Evolutionary conservation across 2,329 filamentous ascomycete species (phyloP), one percentile per base, ranked within the genome.

Genomic region (Aspergillus sp.): DNA sequence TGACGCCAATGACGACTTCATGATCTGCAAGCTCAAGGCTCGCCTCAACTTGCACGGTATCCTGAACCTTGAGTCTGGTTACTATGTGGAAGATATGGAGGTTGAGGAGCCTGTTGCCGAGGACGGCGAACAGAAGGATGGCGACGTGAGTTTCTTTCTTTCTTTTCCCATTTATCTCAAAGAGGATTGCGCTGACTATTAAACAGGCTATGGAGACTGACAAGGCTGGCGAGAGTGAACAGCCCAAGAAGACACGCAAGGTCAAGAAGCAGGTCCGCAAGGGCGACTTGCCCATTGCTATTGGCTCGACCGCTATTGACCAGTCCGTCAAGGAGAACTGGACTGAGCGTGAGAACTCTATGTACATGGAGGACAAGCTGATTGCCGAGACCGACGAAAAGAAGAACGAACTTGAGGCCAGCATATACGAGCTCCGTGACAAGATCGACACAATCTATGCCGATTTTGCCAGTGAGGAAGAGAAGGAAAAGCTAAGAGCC

Each of bases 11-110:
- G 88, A 94, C 50, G 93, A 97, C 67, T 98, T 97, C 71, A 97
- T 98, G 91, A 94, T 97, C 63, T 98, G 93, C 85, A 98, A 98
- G 77, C 83, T 98, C 52, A 97, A 97, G 81, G 91, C 93, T 42
- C 84, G 93, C 54, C 81, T 98, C 47, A 98, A 98, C 74, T 81
- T 97, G 54, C 90, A 97, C 74, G 93, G 93, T 69, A 81, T 98
- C 49, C 77, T 98, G 56, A 97, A 97, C 66, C 86, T 98, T 34
- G 93, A 98, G 76, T 90, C 83, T 53, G 93, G 90, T 51, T 98
- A 98, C 77, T 97, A 88, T 62, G 93, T 98, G 45, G 93, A 98
- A 75, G 93, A 98, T 66, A 83, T 94, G 64, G 93, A 98, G 73
- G 83, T 97, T 47, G 93, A 98, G 74, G 90, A 95, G 75, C 88